Conservation (phyloP, 805 yeast genomes). For the Zygotorulaspora chibaensis region DNA sequence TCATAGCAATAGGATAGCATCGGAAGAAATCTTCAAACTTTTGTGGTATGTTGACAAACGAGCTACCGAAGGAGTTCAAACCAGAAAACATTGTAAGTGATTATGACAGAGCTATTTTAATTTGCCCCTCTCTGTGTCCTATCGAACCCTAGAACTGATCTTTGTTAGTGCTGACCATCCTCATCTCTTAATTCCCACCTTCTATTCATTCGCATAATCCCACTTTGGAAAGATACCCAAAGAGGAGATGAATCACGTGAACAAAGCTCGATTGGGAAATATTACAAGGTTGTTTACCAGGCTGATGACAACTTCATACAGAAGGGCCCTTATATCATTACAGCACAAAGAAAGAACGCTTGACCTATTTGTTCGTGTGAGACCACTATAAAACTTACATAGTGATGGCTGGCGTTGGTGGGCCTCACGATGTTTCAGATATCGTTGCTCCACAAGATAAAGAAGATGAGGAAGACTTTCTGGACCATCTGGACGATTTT, state of each 20-base stretch:
- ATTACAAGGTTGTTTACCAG: background rate
- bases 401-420: background rate
- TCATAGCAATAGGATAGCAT: constrained; percentile 86
- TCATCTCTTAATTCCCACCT: background rate
- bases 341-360: too few species aligned
- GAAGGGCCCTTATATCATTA: too few species aligned
- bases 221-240: background rate
- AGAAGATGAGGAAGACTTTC: constrained; percentile 28
- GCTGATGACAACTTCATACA: too few species aligned
- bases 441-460: constrained; percentile 2
- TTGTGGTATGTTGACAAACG: constrained; percentile 36
- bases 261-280: background rate
- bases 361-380: too few species aligned
- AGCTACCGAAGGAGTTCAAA: constrained; percentile 29
- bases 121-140: background rate
- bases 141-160: background rate
- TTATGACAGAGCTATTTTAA: background rate
- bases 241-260: background rate
- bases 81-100: constrained; percentile 37
- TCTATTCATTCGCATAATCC: background rate
- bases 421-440: background rate
- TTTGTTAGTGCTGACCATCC: background rate
- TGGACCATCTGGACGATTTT: constrained; percentile 35
- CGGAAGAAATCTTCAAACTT: constrained; percentile 82
- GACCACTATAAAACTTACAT: background rate